Percentiles rank a stretch among this genome's conserved stretches.
Evolutionary conservation across 2,329 filamentous ascomycete species (phyloP).

Genomic region (Lachnellula willkommii): DNA sequence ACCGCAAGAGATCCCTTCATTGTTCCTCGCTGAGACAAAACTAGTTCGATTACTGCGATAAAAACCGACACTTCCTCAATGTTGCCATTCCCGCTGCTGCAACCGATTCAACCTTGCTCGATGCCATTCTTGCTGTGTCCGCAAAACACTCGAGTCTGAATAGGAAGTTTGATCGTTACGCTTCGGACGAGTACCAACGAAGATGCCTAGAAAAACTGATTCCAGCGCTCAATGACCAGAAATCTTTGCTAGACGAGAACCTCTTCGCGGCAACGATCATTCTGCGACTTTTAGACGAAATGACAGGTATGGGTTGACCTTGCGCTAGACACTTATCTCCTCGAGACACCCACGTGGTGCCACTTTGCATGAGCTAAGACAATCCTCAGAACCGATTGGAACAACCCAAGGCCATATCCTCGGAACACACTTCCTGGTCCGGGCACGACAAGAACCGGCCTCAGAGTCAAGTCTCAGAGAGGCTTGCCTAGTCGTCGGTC

Average conservation of each 20-base stretch:
- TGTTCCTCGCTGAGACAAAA: background rate
- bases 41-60: constrained; percentile 18
- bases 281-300: constrained; percentile 51
- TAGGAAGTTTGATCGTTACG: constrained; percentile 24
- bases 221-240: constrained; percentile 23
- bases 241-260: constrained; percentile 43
- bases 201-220: constrained; percentile 36
- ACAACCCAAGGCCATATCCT: constrained; percentile 17
- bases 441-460: constrained; percentile 27
- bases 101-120: constrained; percentile 36
- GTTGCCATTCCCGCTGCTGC: constrained; percentile 49
- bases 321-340: background rate
- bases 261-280: constrained; percentile 52
- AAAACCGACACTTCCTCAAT: constrained; percentile 42
- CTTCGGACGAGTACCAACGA: constrained; percentile 44
- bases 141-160: constrained; percentile 36
- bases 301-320: constrained; percentile 30
- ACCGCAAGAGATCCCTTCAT: too few species aligned
- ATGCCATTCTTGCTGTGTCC: constrained; percentile 31
- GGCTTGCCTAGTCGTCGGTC: constrained; percentile 51
- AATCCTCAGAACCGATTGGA: background rate
- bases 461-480: constrained; percentile 37
- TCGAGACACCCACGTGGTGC: background rate
- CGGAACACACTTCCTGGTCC: constrained; percentile 32
- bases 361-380: background rate